These are phyloP conservation scores for Hylodesmum podocarpum DNA, from an alignment of 306 rosid species.

Conservation along the genomic window DNA sequence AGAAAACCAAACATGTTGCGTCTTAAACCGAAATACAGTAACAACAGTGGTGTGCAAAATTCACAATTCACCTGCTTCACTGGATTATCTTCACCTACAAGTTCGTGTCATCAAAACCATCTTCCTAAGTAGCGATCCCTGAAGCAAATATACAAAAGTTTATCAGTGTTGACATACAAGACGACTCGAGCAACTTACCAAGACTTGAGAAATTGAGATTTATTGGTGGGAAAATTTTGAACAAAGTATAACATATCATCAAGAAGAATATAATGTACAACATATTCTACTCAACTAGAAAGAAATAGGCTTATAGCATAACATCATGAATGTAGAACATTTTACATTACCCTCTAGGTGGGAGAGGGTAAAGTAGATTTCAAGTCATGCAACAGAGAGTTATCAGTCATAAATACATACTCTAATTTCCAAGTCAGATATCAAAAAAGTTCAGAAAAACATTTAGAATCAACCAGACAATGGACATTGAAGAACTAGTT, in stretches of 20 bases:
- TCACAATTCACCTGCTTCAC: constrained; percentile 84
- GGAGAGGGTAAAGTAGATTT: too few species aligned
- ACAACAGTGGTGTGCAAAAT: constrained; percentile 63
- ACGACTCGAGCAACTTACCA: not conserved
- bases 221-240: not conserved
- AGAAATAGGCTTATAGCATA: not conserved
- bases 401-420: not conserved
- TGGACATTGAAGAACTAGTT: not conserved
- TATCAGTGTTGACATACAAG: constrained; percentile 28
- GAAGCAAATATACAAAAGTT: constrained; percentile 41
- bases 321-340: not conserved
- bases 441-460: not conserved
- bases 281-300: not conserved
- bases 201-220: not conserved
- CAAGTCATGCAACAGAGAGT: not conserved
- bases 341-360: not conserved
- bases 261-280: not conserved
- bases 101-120: constrained; percentile 53
- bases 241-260: not conserved
- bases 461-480: not conserved
- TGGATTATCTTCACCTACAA: constrained; percentile 69
- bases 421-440: not conserved
- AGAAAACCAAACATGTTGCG: constrained; percentile 60
- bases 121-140: constrained; percentile 84
- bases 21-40: constrained; percentile 56